phyloP scores from a whole-genome alignment of 345 rosid species.

The Garcia nutans region DNA sequence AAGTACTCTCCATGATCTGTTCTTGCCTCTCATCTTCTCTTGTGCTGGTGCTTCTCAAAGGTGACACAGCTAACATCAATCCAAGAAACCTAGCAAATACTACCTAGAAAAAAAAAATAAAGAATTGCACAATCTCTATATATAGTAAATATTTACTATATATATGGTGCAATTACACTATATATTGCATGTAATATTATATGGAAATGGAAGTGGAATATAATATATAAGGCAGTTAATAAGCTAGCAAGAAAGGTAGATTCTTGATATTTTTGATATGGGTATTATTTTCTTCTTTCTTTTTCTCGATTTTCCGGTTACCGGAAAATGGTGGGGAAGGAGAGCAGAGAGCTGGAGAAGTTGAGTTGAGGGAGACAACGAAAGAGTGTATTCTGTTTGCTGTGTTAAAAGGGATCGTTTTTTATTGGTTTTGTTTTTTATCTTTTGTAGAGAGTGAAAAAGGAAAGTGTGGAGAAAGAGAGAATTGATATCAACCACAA shows the following conservation, averaged over 20 bases:
- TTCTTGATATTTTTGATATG: no score
- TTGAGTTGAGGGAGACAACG: conserved; percentile 1
- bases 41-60: conserved; percentile 35
- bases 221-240: neutral
- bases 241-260: neutral
- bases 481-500: conserved; percentile 52
- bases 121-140: neutral
- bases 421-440: neutral
- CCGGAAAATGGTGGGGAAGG: conserved; percentile 10
- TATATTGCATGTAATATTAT: conserved; percentile 17
- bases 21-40: conserved; percentile 42
- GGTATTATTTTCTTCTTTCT: neutral
- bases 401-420: conserved; percentile 17
- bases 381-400: neutral
- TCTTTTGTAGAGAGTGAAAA: conserved; percentile 10
- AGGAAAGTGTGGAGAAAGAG: conserved; percentile 27
- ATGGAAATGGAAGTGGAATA: neutral
- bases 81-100: conserved; percentile 3
- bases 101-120: neutral
- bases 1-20: conserved; percentile 41
- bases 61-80: conserved; percentile 77
- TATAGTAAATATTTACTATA: neutral
- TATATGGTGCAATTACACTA: conserved; percentile 20
- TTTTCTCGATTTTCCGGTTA: conserved; percentile 4
- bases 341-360: neutral